Evolutionary conservation across 208 protist species (phyloP).

Genomic region (Leishmania tropica): DNA sequence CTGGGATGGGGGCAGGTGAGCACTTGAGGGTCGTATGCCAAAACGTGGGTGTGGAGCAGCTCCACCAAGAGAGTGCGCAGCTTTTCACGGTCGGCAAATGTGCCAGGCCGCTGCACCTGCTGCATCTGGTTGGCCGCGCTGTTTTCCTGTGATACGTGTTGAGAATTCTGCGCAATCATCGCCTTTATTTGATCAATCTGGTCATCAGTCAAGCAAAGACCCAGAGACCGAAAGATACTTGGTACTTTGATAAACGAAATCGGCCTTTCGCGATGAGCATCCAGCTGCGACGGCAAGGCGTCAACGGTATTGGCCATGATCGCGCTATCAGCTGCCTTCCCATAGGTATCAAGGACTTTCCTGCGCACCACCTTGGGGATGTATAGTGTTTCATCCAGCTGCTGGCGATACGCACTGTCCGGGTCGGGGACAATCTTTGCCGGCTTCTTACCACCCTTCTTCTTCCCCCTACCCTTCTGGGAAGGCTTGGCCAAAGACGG

Average conservation of each 20-base stretch:
- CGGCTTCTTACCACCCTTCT: slow-evolving; percentile 34
- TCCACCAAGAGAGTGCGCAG: slow-evolving; percentile 26
- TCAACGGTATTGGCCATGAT: slow-evolving; percentile 18
- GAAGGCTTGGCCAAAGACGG: slow-evolving; percentile 3
- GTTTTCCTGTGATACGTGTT: neutral
- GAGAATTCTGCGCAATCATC: slow-evolving; percentile 16
- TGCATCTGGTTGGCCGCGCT: neutral
- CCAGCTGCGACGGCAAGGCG: neutral
- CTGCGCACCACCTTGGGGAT: slow-evolving; percentile 34
- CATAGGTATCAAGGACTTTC: slow-evolving; percentile 12
- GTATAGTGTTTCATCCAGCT: slow-evolving; percentile 51
- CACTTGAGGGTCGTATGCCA: slow-evolving; percentile 33
- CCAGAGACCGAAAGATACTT: slow-evolving; percentile 48
- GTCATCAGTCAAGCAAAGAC: slow-evolving; percentile 45
- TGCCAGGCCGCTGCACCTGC: neutral
- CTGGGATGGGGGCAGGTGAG: slow-evolving; percentile 24
- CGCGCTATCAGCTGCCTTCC: slow-evolving; percentile 12
- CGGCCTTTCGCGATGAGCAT: neutral
- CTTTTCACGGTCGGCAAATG: slow-evolving; percentile 19
- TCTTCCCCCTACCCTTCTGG: slow-evolving; percentile 37
- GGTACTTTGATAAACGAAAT: slow-evolving; percentile 43
- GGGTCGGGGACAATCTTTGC: slow-evolving; percentile 38
- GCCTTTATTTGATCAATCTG: slow-evolving; percentile 41
- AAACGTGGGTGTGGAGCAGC: slow-evolving; percentile 26
- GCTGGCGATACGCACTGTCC: slow-evolving; percentile 43